Evolutionary conservation across 2,329 filamentous ascomycete species (phyloP).

Genomic region (Pseudocercospora eumusae): DNA sequence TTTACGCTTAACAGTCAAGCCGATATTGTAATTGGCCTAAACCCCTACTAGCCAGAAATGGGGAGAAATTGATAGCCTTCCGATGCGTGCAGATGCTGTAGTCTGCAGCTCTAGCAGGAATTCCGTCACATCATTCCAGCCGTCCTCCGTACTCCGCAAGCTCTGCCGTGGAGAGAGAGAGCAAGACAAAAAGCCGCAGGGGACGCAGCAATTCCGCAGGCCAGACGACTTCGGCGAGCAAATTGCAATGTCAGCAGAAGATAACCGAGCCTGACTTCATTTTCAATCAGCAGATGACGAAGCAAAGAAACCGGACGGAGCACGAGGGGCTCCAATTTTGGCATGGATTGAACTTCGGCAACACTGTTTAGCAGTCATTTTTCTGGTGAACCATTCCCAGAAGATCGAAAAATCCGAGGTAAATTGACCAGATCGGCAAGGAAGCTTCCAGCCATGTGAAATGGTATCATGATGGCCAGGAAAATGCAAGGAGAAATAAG

Average conservation of each 20-base stretch:
- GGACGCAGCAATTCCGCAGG: background rate
- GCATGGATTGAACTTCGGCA: background rate
- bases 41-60: no score
- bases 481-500: background rate
- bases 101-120: no score
- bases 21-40: no score
- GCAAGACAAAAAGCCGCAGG: background rate
- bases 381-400: background rate
- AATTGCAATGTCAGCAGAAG: background rate
- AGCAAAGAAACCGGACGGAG: background rate
- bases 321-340: background rate
- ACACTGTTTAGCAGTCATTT: background rate
- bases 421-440: slow-evolving; percentile 7
- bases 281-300: background rate
- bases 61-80: no score
- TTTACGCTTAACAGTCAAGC: no score
- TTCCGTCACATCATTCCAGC: no score
- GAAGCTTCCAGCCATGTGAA: slow-evolving; percentile 5
- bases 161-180: background rate
- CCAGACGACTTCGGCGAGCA: background rate
- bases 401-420: background rate
- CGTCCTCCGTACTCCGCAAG: background rate
- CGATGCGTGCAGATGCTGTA: no score
- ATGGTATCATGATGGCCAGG: slow-evolving; percentile 2
- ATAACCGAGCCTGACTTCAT: background rate